phyloP scores from a whole-genome alignment of 208 protist species.

The Wallacemonas sp. region DNA sequence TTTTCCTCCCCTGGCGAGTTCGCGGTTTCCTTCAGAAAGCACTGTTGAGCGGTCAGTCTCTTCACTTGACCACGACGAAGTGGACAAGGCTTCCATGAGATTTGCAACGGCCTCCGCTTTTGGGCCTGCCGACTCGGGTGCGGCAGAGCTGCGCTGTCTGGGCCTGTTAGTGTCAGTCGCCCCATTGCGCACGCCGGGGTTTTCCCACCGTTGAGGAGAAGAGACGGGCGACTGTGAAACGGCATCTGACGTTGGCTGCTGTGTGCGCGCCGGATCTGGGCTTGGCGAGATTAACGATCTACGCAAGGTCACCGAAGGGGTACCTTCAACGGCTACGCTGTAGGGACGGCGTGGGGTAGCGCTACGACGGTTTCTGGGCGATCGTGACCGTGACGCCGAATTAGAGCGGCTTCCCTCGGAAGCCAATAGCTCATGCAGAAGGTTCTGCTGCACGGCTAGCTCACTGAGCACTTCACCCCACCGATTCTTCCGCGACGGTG shows the following conservation, averaged over 20 bases:
- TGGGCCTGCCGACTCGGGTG: no score
- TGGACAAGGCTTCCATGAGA: conserved; percentile 59
- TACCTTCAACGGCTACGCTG: neutral
- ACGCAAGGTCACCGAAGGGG: neutral
- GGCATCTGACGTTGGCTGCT: neutral
- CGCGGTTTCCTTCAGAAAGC: no score
- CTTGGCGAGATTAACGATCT: conserved; percentile 8
- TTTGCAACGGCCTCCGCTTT: conserved; percentile 18
- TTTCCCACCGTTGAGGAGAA: no score
- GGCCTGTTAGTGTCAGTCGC: no score
- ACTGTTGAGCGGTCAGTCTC: neutral
- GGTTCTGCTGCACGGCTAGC: conserved; percentile 21
- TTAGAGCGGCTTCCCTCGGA: conserved; percentile 1
- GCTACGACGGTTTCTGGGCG: neutral
- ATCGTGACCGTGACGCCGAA: neutral
- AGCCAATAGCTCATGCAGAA: conserved; percentile 19
- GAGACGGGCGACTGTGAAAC: no score
- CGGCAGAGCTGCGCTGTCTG: neutral
- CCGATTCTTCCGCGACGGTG: conserved; percentile 2
- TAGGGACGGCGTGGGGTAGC: neutral
- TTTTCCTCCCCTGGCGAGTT: no score
- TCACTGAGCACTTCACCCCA: conserved; percentile 21
- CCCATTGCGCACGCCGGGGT: no score
- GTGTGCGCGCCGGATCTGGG: neutral
- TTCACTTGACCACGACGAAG: conserved; percentile 61